Conservation (phyloP, 768 basidiomycete species). For the Tylopilus vinaceipallidus region DNA sequence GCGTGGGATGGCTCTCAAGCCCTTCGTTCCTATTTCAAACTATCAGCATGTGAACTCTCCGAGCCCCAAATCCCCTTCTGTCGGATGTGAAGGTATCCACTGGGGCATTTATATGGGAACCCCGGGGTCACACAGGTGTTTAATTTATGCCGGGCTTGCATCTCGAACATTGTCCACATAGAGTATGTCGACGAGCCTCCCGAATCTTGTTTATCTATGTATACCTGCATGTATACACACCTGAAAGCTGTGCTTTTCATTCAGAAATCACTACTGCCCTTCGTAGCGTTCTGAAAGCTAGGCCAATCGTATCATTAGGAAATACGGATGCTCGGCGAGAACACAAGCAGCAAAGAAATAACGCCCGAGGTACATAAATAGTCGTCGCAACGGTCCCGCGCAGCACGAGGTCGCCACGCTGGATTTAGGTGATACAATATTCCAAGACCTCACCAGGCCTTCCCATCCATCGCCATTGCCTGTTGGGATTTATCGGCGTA, state of each 20-base stretch:
- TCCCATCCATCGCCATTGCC: conserved; percentile 88
- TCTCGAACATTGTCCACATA: conserved; percentile 9
- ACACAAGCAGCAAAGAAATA: neutral
- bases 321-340: neutral
- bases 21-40: conserved; percentile 4
- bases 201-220: conserved; percentile 9
- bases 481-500: conserved; percentile 58
- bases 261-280: no score
- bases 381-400: neutral
- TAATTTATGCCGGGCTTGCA: neutral
- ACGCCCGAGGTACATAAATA: neutral
- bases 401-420: conserved; percentile 12
- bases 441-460: conserved; percentile 66
- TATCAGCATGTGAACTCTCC: conserved; percentile 5
- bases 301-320: conserved; percentile 3
- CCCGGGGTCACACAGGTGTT: conserved; percentile 4
- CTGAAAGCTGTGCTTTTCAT: neutral
- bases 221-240: neutral
- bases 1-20: conserved; percentile 4
- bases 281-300: no score
- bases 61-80: neutral
- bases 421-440: conserved; percentile 25
- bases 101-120: conserved; percentile 1
- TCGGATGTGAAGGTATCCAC: conserved; percentile 2
- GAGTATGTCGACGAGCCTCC: conserved; percentile 9